Base-by-base conservation (phyloP, 139 green algal genomes). In the Closterium sp. region DNA sequence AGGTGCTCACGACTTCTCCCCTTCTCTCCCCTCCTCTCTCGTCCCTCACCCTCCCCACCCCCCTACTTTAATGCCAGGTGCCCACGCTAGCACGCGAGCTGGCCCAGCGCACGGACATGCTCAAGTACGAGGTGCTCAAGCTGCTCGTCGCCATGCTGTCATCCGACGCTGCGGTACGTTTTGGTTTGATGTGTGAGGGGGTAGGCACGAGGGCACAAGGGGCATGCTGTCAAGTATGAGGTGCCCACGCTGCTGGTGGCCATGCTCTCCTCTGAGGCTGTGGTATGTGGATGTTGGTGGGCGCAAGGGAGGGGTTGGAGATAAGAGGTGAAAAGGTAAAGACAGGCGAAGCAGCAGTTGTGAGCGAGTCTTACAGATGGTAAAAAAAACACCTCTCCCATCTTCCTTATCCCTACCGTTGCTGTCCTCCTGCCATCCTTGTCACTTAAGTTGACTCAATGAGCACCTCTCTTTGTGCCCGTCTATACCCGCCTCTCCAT, bases 91-190 rank as follows among this genome's bases (percentile, higher is more conserved):
- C 83, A 9, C n/a, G 83, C 4, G 83, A 86, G 83, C n/a, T 86
- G 21, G 83, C 83, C 3, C 4, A 33, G 30, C n/a, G 83, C 7
- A 33, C n/a, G 30, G 83, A 86, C 30, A 32, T 86, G 83, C 83
- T 86, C 83, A 86, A 86, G 83, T 86, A 34, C 30, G 83, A 86
- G 9, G 83, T 86, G 83, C 83, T 86, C 83, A 86, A 86, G 30
- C 30, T 86, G n/a, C 83, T 86, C 9, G 30, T 86, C 0, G 83
- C 83, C 83, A 86, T 86, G 83, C 83, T 86, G 21, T 32, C 83
- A 12, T 86, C 83, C 21, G 83, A 86, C 9, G 19, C 83, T 19
- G 83, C 83, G 30, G 83, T 86, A 4, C n/a, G 83, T 86, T 9
- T 25, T 3, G 55, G 55, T 28, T 10, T 4, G 19, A 66, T 10